phyloP scores from a whole-genome alignment of 2,329 filamentous ascomycete species.

The Trichophyton rubrum region DNA sequence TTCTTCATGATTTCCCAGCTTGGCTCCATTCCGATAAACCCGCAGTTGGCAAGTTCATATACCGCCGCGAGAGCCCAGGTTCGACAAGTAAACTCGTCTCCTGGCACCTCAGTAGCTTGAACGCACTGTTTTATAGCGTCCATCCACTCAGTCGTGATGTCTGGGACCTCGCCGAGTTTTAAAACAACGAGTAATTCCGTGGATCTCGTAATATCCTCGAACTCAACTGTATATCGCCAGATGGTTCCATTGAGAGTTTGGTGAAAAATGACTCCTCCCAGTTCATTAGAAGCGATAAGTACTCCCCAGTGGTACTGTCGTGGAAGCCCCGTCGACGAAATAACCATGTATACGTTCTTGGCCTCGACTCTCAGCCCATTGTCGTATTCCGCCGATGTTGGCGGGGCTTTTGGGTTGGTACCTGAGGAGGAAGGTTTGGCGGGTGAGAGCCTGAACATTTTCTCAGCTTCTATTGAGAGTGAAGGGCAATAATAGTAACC shows the following conservation, averaged over 20 bases:
- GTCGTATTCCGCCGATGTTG: neutral
- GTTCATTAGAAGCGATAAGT: conserved; percentile 9
- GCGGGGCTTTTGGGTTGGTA: neutral
- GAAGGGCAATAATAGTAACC: too few relatives aligned
- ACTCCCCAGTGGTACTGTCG: conserved; percentile 13
- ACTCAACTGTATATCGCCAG: conserved; percentile 8
- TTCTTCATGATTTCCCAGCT: conserved; percentile 10
- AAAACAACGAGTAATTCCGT: conserved; percentile 8
- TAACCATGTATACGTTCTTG: conserved; percentile 12
- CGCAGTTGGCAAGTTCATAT: conserved; percentile 12
- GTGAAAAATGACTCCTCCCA: conserved; percentile 10
- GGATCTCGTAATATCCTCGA: conserved; percentile 9
- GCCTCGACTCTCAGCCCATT: conserved; percentile 7
- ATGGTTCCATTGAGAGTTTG: conserved; percentile 7
- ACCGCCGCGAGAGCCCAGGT: conserved; percentile 13
- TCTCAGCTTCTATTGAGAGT: too few relatives aligned
- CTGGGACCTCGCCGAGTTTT: conserved; percentile 11
- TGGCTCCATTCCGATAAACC: conserved; percentile 11
- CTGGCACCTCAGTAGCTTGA: conserved; percentile 5
- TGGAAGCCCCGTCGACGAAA: conserved; percentile 6
- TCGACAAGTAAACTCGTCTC: conserved; percentile 11
- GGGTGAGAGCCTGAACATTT: neutral
- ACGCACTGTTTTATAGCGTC: conserved; percentile 10
- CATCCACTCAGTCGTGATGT: conserved; percentile 12
- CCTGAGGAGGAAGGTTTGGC: neutral